Percentiles rank a stretch among this genome's conserved stretches.
phyloP scores from a whole-genome alignment of 148 eudicot species.

The Mesembryanthemum crystallinum region DNA sequence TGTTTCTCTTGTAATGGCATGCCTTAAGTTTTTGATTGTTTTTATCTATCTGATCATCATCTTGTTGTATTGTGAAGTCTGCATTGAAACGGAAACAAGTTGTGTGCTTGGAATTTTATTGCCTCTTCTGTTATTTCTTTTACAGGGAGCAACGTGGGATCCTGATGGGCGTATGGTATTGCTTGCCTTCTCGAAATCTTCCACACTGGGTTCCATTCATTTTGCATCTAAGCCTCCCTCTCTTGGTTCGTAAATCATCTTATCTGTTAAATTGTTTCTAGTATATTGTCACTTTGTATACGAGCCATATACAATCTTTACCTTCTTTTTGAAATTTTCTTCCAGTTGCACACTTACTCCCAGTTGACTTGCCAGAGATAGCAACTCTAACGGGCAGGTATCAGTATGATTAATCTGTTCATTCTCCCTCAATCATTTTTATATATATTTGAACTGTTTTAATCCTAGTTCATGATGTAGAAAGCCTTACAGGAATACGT shows the following conservation, averaged over 20 bases:
- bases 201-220: slow-evolving; percentile 83
- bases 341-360: slow-evolving; percentile 91
- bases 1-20: background rate
- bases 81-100: background rate
- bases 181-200: slow-evolving; percentile 75
- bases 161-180: slow-evolving; percentile 93
- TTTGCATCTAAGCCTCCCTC: slow-evolving; percentile 98
- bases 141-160: slow-evolving; percentile 97
- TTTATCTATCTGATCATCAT: background rate
- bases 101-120: background rate
- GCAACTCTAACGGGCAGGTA: slow-evolving; percentile 74
- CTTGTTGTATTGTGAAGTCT: background rate
- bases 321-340: slow-evolving; percentile 11
- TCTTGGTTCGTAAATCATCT: slow-evolving; percentile 50
- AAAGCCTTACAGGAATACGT: no score
- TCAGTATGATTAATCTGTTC: background rate
- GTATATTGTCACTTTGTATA: background rate
- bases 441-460: background rate
- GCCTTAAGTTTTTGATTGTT: background rate
- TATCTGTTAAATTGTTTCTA: background rate
- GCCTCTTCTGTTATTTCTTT: background rate
- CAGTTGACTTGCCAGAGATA: slow-evolving; percentile 85
- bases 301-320: background rate
- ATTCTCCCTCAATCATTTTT: background rate
- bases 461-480: no score